Percentiles rank a stretch among this genome's conserved stretches.
These are phyloP conservation scores for Isatis tinctoria DNA, from an alignment of 345 rosid species.

Conservation along the genomic window DNA sequence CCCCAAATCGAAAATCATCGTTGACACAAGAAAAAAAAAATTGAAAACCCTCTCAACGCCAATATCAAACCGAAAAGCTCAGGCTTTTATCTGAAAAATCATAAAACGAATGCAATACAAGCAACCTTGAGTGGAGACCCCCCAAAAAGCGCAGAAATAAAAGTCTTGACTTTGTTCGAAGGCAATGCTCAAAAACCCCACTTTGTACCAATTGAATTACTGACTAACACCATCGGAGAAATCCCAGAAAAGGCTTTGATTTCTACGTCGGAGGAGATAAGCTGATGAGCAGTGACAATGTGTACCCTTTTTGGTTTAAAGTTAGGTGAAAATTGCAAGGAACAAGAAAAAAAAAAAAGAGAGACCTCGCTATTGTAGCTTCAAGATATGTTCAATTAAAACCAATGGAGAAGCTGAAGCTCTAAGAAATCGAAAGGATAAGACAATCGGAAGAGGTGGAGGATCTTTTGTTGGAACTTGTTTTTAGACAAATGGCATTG, in stretches of 20 bases:
- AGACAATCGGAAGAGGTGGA: conserved; percentile 12
- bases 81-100: neutral
- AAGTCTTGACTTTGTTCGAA: neutral
- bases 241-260: conserved; percentile 7
- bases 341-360: neutral
- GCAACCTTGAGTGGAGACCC: neutral
- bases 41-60: too few species aligned
- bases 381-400: neutral
- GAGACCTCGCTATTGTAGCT: conserved; percentile 9
- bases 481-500: too few species aligned
- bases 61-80: neutral
- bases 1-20: too few species aligned
- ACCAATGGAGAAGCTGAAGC: conserved; percentile 11
- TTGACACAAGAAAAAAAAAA: too few species aligned
- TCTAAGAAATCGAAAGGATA: neutral
- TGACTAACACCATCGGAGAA: neutral
- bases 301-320: neutral
- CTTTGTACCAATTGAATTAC: neutral
- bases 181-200: neutral
- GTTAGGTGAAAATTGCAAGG: neutral
- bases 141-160: neutral
- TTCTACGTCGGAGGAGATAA: conserved; percentile 12
- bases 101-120: neutral
- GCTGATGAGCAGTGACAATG: neutral
- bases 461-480: too few species aligned